Base-by-base conservation (phyloP, 441 rosid genomes). In the Populus hybrid region DNA sequence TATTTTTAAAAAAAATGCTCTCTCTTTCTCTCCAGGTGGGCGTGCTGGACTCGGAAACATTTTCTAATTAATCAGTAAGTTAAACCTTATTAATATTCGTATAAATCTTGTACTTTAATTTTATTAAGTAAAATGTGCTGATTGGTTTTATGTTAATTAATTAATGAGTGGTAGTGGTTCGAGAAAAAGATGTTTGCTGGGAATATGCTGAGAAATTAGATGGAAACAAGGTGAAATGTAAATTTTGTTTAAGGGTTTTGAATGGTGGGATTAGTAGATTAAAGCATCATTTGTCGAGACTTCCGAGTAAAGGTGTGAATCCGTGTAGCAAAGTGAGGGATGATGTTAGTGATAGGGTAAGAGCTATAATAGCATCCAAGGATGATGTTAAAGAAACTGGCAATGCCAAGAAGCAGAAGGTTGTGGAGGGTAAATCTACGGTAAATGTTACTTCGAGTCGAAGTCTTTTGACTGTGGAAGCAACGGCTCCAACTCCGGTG, bases 121-220 rank as follows among this genome's bases (percentile, higher is more conserved):
- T 16, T 36, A 26, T 16, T n/a, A 32, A 42, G 12, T 70, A 24
- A 24, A 16, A 42, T 81, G 68, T 67, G 69, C 67, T 75, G 59
- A 72, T 75, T 76, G 14, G 57, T 50, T 50, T 46, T 67, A 23
- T 80, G 42, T 75, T 14, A 18, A 26, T 76, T 42, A 78, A 63
- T 53, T 53, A 53, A 53, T 53, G 61, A 53, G 14, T 79, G 84
- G 63, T 88, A 93, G 95, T 93, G 98, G 98, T 94, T 73, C 89
- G 98, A 75, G 98, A 94, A 78, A 94, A 86, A 83, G 98, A 94
- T 81, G 83, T 86, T 68, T 94, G 98, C 74, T 94, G 98, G 98
- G 98, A 94, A 79, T 94, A 88, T 81, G 98, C 97, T 2, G 98
- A 94, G 84, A 94, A 90, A 75, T 75, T 94, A 26, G 98, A 92